Base-by-base conservation (phyloP, 495 filamentous ascomycete species). In the Penicillium goetzii region DNA sequence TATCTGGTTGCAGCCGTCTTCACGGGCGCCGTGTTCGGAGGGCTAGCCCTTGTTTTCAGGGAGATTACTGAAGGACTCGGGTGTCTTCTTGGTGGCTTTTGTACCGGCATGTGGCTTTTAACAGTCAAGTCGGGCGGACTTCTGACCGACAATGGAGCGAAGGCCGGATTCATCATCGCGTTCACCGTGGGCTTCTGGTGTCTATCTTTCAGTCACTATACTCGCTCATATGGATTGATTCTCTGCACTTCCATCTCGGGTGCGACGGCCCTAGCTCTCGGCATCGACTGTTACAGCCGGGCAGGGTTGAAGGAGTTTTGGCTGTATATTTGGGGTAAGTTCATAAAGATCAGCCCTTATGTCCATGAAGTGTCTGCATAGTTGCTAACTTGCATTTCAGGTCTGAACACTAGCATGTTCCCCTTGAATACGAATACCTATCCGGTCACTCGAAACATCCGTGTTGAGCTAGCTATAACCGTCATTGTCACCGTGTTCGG, bases 301-400 rank as follows among this genome's bases (percentile, higher is more conserved):
- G 94, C 93, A 14, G 94, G 94, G 0, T 76, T 96, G 67, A 97
- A 95, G 71, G 94, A 97, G 71, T 97, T 97, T 62, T 98, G 94
- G 94, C 82, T 92, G 11, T 98, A 96, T 72, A 85, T 97, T 34
- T 98, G 94, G 94, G 81, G 88, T 89, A 75, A 77, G 85, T 59
- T 19, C 19, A 14, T 8, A 53, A 21, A 36, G 5, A 26, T 6
- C 10, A 17, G 6, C 14, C 45, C 15, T 8, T 2, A 1, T 11
- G 3, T 34, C n/a, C 4, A 23, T 32, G 38, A 14, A 23, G 52
- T 21, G 25, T 21, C 8, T 43, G 43, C 25, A 47, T 12, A 4
- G 19, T 23, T 47, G 19, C 43, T 64, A 61, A 68, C 70, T 59
- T 60, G 53, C 36, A 58, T 56, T 30, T 25, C 59, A 90, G 88